Conservation (phyloP, 371 early-diverging fungal species). For the Syncephalis fuscata region DNA sequence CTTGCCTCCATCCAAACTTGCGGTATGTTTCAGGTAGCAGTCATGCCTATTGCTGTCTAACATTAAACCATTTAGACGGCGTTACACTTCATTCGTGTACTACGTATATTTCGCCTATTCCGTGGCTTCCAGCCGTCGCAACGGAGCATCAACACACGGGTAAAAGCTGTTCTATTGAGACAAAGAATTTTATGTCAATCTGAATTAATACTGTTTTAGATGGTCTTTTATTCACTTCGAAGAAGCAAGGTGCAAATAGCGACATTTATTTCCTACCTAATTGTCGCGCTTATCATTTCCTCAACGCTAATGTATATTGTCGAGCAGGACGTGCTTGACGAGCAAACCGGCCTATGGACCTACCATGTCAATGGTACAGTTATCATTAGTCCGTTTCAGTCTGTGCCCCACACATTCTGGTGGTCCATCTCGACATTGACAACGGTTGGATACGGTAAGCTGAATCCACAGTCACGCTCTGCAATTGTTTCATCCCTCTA, state of each 20-base stretch:
- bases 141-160: too few species aligned
- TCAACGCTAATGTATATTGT: conserved; percentile 18
- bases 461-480: background rate
- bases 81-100: too few species aligned
- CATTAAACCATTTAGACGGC: too few species aligned
- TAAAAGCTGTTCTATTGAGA: too few species aligned
- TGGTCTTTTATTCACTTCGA: conserved; percentile 14
- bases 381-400: conserved; percentile 17
- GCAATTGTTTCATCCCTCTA: too few species aligned
- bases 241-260: conserved; percentile 16
- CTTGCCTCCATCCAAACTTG: too few species aligned
- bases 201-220: too few species aligned
- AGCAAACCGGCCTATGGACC: conserved; percentile 9
- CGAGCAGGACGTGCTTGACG: conserved; percentile 15
- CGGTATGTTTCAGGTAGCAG: too few species aligned
- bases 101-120: too few species aligned
- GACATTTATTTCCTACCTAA: conserved; percentile 14
- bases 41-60: too few species aligned
- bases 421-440: conserved; percentile 11
- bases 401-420: conserved; percentile 14
- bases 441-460: conserved; percentile 11
- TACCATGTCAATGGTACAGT: background rate
- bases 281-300: conserved; percentile 12
- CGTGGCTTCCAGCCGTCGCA: too few species aligned
- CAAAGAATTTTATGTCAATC: too few species aligned